Percentiles rank a stretch among this genome's conserved stretches.
phyloP scores from a whole-genome alignment of 148 eudicot genomes.

The Linanthus parryae region DNA sequence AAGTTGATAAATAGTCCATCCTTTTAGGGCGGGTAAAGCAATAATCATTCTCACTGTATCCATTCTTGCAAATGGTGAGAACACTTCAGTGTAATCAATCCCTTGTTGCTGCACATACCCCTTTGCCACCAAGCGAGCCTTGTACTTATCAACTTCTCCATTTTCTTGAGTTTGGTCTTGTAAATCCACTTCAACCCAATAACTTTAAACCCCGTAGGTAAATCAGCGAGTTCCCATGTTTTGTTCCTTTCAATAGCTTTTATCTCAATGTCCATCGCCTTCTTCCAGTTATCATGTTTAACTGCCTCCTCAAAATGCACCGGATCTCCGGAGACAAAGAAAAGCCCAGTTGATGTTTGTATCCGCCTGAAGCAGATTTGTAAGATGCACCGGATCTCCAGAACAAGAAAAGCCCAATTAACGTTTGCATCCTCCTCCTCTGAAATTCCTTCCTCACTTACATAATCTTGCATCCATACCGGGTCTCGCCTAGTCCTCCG shows the following conservation, averaged over 20 bases:
- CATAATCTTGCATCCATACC: too few species aligned
- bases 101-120: neutral
- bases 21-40: neutral
- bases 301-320: too few species aligned
- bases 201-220: neutral
- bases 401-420: neutral
- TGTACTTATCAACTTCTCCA: too few species aligned
- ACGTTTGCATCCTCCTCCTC: too few species aligned
- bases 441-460: too few species aligned
- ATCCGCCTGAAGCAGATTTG: too few species aligned
- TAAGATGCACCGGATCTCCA: neutral
- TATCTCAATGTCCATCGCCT: constrained; percentile 2
- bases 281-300: neutral
- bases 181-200: too few species aligned
- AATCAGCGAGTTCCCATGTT: constrained; percentile 1
- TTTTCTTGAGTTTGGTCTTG: too few species aligned
- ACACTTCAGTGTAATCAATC: constrained; percentile 7
- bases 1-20: too few species aligned
- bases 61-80: constrained; percentile 24
- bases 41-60: constrained; percentile 16
- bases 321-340: neutral
- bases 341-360: too few species aligned
- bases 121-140: too few species aligned
- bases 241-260: constrained; percentile 4
- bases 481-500: too few species aligned